Percentiles rank a stretch among this genome's conserved stretches.
phyloP scores from a whole-genome alignment of 1,139 yeast genomes.

The Saccharomycopsis phalli region DNA sequence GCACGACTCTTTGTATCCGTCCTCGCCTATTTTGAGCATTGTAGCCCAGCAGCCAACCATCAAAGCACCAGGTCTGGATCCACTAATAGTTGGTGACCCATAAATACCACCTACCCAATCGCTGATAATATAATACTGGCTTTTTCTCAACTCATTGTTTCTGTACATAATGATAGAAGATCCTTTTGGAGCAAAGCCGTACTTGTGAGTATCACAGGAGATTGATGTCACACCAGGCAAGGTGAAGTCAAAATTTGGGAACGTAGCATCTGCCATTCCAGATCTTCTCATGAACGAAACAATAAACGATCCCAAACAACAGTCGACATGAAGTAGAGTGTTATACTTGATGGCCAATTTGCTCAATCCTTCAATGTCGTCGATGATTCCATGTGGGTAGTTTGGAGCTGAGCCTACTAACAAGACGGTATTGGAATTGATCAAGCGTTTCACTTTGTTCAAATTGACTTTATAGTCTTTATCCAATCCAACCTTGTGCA shows the following conservation, averaged over 20 bases:
- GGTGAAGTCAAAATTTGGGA: slow-evolving; percentile 76
- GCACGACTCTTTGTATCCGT: slow-evolving; percentile 67
- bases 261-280: slow-evolving; percentile 37
- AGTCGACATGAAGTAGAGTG: slow-evolving; percentile 89
- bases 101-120: slow-evolving; percentile 95
- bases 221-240: slow-evolving; percentile 94
- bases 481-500: slow-evolving; percentile 74
- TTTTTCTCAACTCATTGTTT: slow-evolving; percentile 49
- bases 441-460: slow-evolving; percentile 49
- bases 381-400: slow-evolving; percentile 93
- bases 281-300: slow-evolving; percentile 71
- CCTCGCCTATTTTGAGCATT: slow-evolving; percentile 64
- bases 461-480: slow-evolving; percentile 67
- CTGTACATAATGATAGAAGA: slow-evolving; percentile 90
- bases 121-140: slow-evolving; percentile 76
- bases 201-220: slow-evolving; percentile 95
- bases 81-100: slow-evolving; percentile 95
- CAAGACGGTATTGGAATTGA: slow-evolving; percentile 72
- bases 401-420: slow-evolving; percentile 93
- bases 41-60: slow-evolving; percentile 99
- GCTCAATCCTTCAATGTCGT: slow-evolving; percentile 71
- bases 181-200: slow-evolving; percentile 97
- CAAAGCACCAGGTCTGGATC: slow-evolving; percentile 93
- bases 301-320: slow-evolving; percentile 88
- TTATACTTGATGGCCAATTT: slow-evolving; percentile 51